phyloP scores from a whole-genome alignment of 768 basidiomycete genomes.

The Jaapia argillacea region DNA sequence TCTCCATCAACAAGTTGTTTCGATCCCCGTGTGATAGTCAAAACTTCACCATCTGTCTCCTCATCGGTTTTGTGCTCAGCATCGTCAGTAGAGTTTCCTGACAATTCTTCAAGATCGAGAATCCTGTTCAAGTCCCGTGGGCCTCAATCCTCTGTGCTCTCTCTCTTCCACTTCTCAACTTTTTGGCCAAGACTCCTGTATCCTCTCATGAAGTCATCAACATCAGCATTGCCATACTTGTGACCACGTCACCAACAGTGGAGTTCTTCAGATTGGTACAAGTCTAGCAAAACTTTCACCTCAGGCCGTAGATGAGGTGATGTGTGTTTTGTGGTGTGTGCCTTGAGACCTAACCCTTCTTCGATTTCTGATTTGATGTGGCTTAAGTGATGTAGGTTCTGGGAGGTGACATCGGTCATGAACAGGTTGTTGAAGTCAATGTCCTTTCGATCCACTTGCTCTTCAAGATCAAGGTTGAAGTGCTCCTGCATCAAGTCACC shows the following conservation, averaged over 20 bases:
- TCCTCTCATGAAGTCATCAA: too few relatives aligned
- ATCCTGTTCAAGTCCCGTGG: too few relatives aligned
- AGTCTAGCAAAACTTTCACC: constrained; percentile 7
- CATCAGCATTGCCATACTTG: too few relatives aligned
- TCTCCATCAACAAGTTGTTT: too few relatives aligned
- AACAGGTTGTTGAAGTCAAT: constrained; percentile 19
- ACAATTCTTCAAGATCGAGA: too few relatives aligned
- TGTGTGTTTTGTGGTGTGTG: constrained; percentile 13
- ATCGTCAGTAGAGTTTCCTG: too few relatives aligned
- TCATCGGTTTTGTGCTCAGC: too few relatives aligned
- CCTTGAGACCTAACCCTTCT: constrained; percentile 12
- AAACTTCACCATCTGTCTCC: too few relatives aligned
- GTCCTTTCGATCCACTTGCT: constrained; percentile 9
- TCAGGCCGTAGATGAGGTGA: constrained; percentile 13
- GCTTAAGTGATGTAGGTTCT: constrained; percentile 22
- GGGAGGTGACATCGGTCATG: constrained; percentile 18
- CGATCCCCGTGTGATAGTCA: too few relatives aligned
- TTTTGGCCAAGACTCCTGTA: too few relatives aligned
- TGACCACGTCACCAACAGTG: constrained; percentile 12
- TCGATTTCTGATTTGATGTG: constrained; percentile 20
- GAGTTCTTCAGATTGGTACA: constrained; percentile 12
- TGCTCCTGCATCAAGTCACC: constrained; percentile 20
- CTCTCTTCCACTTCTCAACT: too few relatives aligned
- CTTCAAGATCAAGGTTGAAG: constrained; percentile 21
- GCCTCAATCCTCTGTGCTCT: too few relatives aligned